phyloP scores from a whole-genome alignment of 352 stramenopile species.

The Phytophthora capsici region DNA sequence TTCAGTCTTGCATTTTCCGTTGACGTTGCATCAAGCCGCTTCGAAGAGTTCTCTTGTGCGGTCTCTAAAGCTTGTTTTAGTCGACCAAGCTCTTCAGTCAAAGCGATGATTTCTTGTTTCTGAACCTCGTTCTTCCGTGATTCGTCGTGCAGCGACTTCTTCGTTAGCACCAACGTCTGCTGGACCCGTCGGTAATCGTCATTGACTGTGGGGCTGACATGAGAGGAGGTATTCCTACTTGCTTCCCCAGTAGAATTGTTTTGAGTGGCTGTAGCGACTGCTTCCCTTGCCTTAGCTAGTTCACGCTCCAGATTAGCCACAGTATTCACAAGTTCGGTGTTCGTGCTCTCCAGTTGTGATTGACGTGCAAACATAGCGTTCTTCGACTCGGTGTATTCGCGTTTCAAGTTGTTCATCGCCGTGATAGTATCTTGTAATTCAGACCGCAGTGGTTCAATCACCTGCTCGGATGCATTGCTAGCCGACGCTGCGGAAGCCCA shows the following conservation, averaged over 20 bases:
- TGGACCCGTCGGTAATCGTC: constrained; percentile 71
- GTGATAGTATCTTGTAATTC: constrained; percentile 77
- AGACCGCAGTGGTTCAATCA: constrained; percentile 60
- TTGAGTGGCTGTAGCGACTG: constrained; percentile 9
- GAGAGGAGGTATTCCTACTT: background rate
- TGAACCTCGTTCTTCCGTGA: constrained; percentile 68
- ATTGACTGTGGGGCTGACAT: constrained; percentile 33
- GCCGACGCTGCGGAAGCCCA: constrained; percentile 73
- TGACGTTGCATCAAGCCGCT: constrained; percentile 44
- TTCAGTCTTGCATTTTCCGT: constrained; percentile 59
- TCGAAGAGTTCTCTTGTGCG: constrained; percentile 42
- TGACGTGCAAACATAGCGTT: constrained; percentile 76
- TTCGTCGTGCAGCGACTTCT: constrained; percentile 82
- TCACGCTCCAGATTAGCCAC: constrained; percentile 73
- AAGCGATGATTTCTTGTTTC: constrained; percentile 64
- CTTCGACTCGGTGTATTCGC: constrained; percentile 69
- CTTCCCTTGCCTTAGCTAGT: constrained; percentile 52
- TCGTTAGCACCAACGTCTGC: constrained; percentile 69
- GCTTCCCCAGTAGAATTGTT: background rate
- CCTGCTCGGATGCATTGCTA: constrained; percentile 70
- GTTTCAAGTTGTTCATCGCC: constrained; percentile 64
- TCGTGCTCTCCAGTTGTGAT: constrained; percentile 76
- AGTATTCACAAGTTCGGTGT: constrained; percentile 70
- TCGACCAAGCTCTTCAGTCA: constrained; percentile 61
- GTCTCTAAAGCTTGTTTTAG: constrained; percentile 51